Base-by-base conservation (phyloP, 2,329 filamentous ascomycete species). In the Epichloe amarillans region DNA sequence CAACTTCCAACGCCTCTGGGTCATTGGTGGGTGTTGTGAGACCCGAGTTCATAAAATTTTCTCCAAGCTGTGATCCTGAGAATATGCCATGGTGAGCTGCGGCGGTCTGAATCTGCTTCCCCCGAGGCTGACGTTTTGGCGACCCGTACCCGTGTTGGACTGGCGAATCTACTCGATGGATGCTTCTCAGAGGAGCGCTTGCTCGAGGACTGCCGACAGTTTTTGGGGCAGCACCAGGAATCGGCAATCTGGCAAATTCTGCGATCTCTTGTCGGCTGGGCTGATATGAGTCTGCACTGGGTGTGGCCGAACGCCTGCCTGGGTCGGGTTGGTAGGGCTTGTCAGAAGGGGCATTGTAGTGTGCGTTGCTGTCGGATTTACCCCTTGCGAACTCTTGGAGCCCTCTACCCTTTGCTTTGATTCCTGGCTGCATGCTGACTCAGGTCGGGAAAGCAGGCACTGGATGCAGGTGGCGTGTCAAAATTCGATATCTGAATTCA, bases 31-130 rank as follows among this genome's bases (percentile, higher is more conserved):
- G 67, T 14, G 67, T 68, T 11, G 67, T 67, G 4, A 66, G 54
- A 6, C 66, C 64, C 30, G 67, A 69, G 19, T 64, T 61, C 65
- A 69, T 67, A 40, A 69, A 69, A 44, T 61, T 62, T 10, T 69
- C 67, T 12, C 64, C 66, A 5, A 69, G 61, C 52, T 69, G 65
- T 4, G 67, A 69, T 5, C 67, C 67, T 30, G 60, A 62, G 40
- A 69, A 69, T n/a, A 69, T 51, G 10, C 61, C 62, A 15, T 51
- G 51, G 19, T 55, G 55, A 23, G 17, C 23, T 21, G 39, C 45
- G 38, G 35, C 49, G 47, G 44, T 35, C 38, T 42, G 40, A 12
- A 21, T 46, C 14, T 46, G 38, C 10, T 14, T 30, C 21, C 21
- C 48, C 48, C 35, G 21, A 35, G 53, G 48, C 38, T 54, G 56